A percentile compares a stretch with the other conserved stretches of the same genome.
Evolutionary conservation across 2,329 filamentous ascomycete genomes (phyloP).

Genomic region (Colletotrichum orbiculare): DNA sequence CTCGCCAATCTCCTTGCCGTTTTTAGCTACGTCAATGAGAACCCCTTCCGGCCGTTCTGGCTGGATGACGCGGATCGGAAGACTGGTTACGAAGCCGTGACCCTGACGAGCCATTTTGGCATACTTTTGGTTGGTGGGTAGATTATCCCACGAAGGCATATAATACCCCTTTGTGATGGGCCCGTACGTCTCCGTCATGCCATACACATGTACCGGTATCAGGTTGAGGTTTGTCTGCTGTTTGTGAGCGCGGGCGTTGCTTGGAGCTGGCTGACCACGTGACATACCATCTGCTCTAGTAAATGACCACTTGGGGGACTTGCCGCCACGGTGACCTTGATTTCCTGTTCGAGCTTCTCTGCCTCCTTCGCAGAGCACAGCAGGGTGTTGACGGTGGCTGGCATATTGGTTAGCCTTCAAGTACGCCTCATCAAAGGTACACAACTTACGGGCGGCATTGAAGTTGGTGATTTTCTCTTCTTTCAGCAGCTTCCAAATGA

Average conservation of each 20-base stretch:
- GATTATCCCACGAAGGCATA: conserved; percentile 83
- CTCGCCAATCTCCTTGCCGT: conserved; percentile 83
- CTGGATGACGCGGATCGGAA: conserved; percentile 86
- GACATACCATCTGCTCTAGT: conserved; percentile 86
- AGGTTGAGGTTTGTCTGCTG: conserved; percentile 74
- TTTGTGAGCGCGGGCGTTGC: not conserved
- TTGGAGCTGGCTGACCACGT: conserved; percentile 2
- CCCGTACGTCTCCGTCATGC: conserved; percentile 88
- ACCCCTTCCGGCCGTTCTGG: conserved; percentile 75
- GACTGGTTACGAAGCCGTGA: conserved; percentile 86
- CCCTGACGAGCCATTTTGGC: conserved; percentile 93
- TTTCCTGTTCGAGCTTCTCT: conserved; percentile 72
- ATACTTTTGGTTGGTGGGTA: conserved; percentile 82
- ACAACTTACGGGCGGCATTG: conserved; percentile 79
- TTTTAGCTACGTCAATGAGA: conserved; percentile 73
- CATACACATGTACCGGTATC: conserved; percentile 92
- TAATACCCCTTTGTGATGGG: conserved; percentile 95
- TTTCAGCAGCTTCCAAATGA: conserved; percentile 91
- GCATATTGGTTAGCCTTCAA: not conserved
- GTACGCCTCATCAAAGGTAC: not conserved
- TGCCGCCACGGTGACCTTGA: conserved; percentile 88
- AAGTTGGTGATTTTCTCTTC: conserved; percentile 92
- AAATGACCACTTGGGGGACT: conserved; percentile 90
- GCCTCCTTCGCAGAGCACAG: conserved; percentile 86
- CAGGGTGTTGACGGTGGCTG: conserved; percentile 86